Evolutionary conservation across 148 eudicot genomes (phyloP), one percentile per base, ranked within the genome.

Genomic region (Fagopyrum esculentum): DNA sequence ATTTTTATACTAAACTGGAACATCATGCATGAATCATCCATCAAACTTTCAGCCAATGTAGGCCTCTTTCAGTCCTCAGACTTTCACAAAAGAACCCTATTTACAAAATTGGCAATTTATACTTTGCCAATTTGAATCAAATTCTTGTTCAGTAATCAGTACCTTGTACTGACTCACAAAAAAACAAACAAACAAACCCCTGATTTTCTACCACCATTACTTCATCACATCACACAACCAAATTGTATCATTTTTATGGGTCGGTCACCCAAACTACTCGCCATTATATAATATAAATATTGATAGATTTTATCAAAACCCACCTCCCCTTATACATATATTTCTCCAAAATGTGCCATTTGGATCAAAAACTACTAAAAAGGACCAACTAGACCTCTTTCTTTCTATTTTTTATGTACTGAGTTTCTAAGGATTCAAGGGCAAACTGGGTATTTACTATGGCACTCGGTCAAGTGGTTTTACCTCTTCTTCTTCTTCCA

Each of bases 251-350:
- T 60, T 29, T 29, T 9, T 29, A 61, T 61, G 68, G 68, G 68
- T 61, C 68, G 68, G 68, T 61, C 68, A 61, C 68, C 68, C 68
- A 60, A 26, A 61, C 44, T 29, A 29, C 43, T 61, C 35, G 68
- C 68, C 26, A 15, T 57, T 17, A 57, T 16, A 22, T 8, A 6
- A 57, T 17, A 57, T 35, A 35, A 35, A 35, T 35, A 35, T 35
- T 35, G 40, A 35, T 35, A 35, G 40, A 35, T 35, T 35, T 35
- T 16, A 55, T 16, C 19, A 16, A 35, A 16, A 17, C 60, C 22
- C 56, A 51, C 17, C 60, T 35, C 40, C 40, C 60, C 60, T 6
- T 22, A 35, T 55, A 55, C n/a, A 22, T 54, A 55, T 16, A 4
- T 5, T 55, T 55, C 16, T n/a, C 60, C 5, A 66, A 66, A 66